A percentile compares a stretch with the other conserved stretches of the same genome.
Conservation (phyloP, 2,329 filamentous ascomycete genomes). For the Colletotrichum graminicola region DNA sequence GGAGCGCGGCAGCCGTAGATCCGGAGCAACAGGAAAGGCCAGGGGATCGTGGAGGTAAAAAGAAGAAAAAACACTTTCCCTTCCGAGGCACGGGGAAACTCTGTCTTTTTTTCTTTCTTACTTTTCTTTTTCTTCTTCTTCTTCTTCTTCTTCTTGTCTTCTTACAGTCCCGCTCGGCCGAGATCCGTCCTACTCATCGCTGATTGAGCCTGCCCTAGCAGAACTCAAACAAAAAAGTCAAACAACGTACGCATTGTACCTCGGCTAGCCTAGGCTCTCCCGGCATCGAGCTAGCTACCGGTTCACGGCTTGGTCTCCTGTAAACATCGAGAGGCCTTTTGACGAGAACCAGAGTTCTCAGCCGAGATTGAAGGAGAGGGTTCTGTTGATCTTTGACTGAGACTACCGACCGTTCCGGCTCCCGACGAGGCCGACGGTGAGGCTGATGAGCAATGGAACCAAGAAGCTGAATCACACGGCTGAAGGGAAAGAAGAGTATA, state of each 20-base stretch:
- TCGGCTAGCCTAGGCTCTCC: background rate
- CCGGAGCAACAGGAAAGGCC: background rate
- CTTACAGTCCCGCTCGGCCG: background rate
- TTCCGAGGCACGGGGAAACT: background rate
- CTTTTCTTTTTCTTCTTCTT: too few species aligned
- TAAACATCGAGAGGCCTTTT: background rate
- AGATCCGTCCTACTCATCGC: background rate
- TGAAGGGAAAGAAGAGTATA: background rate
- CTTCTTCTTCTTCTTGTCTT: too few species aligned
- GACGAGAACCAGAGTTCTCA: background rate
- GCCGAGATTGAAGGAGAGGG: background rate
- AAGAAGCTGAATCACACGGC: too few species aligned
- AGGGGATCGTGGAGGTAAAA: too few species aligned
- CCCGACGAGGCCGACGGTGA: background rate
- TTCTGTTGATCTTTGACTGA: background rate
- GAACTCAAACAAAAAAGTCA: background rate
- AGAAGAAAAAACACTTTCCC: background rate
- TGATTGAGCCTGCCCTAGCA: background rate
- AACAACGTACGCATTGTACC: background rate
- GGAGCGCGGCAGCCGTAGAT: background rate
- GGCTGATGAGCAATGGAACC: background rate
- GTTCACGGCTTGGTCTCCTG: background rate
- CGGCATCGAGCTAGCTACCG: background rate
- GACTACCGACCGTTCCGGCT: background rate
- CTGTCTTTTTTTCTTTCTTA: background rate